phyloP scores from a whole-genome alignment of 1,284 basidiomycete species.

The Cryptococcus depauperatus region DNA sequence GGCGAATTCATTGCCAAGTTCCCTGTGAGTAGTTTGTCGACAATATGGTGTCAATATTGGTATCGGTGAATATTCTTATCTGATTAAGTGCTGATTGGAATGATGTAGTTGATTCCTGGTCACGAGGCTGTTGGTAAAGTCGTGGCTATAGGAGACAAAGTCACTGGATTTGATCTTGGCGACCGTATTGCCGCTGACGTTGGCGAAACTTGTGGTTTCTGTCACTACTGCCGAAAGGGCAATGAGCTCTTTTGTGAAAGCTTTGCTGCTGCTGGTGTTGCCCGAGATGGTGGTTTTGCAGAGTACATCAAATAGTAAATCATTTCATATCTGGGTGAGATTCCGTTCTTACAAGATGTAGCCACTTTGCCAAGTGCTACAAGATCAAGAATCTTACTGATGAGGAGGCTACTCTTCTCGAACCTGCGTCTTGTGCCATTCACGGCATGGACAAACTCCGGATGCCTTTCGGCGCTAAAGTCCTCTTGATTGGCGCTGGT shows the following conservation, averaged over 20 bases:
- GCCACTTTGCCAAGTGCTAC: constrained; percentile 62
- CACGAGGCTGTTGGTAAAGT: constrained; percentile 70
- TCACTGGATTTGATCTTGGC: constrained; percentile 58
- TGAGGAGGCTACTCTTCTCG: constrained; percentile 77
- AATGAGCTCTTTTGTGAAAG: constrained; percentile 65
- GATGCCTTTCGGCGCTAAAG: constrained; percentile 67
- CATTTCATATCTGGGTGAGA: background rate
- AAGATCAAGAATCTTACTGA: constrained; percentile 77
- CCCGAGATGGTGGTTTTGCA: constrained; percentile 71
- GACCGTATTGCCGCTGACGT: constrained; percentile 73
- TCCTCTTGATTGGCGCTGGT: constrained; percentile 56
- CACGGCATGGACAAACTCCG: constrained; percentile 78
- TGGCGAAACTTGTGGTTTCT: constrained; percentile 55
- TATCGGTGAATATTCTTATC: constrained; percentile 6
- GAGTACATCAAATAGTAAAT: constrained; percentile 71
- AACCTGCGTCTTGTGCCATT: constrained; percentile 78
- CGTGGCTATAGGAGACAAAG: constrained; percentile 61
- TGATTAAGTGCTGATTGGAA: constrained; percentile 3
- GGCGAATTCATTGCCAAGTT: constrained; percentile 71
- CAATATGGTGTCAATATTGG: constrained; percentile 12
- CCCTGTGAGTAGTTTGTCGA: constrained; percentile 45
- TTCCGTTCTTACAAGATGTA: constrained; percentile 13
- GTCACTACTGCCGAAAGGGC: constrained; percentile 76
- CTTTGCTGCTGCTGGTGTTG: constrained; percentile 67
- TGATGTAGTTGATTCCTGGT: constrained; percentile 68